These are phyloP conservation scores for Leccinum subrobustum DNA, from an alignment of 1,284 basidiomycete species.

Conservation along the genomic window DNA sequence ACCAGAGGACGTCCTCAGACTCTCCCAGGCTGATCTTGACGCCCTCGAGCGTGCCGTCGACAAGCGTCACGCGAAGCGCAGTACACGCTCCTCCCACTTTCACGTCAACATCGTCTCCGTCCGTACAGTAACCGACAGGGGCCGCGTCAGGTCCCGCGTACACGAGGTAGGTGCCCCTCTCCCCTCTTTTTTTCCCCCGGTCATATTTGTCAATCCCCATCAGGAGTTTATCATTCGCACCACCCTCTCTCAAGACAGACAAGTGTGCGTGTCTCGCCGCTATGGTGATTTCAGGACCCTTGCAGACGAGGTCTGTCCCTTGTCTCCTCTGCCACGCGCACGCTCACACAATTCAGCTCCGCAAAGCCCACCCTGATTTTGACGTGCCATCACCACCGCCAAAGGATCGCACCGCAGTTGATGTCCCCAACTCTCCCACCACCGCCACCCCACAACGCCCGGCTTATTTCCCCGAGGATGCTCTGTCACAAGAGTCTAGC, in stretches of 20 bases:
- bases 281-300: conserved; percentile 95
- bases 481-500: conserved; percentile 6
- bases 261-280: conserved; percentile 87
- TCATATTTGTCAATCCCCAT: background rate
- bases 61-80: conserved; percentile 53
- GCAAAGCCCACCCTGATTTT: conserved; percentile 79
- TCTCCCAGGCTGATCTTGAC: conserved; percentile 79
- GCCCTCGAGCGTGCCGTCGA: conserved; percentile 67
- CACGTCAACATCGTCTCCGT: conserved; percentile 90
- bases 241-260: conserved; percentile 64
- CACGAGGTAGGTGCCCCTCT: conserved; percentile 66
- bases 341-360: conserved; percentile 54
- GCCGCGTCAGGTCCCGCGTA: conserved; percentile 75
- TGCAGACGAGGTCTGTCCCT: conserved; percentile 67
- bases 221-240: conserved; percentile 97
- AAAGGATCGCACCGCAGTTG: conserved; percentile 81
- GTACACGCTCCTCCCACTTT: conserved; percentile 57
- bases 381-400: conserved; percentile 76
- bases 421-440: conserved; percentile 37
- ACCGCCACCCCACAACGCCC: background rate
- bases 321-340: background rate
- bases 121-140: conserved; percentile 76
- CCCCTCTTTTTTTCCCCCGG: conserved; percentile 4
- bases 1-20: conserved; percentile 83
- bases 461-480: background rate